Conservation (phyloP, 1,284 basidiomycete genomes). For the Tilletia horrida region DNA sequence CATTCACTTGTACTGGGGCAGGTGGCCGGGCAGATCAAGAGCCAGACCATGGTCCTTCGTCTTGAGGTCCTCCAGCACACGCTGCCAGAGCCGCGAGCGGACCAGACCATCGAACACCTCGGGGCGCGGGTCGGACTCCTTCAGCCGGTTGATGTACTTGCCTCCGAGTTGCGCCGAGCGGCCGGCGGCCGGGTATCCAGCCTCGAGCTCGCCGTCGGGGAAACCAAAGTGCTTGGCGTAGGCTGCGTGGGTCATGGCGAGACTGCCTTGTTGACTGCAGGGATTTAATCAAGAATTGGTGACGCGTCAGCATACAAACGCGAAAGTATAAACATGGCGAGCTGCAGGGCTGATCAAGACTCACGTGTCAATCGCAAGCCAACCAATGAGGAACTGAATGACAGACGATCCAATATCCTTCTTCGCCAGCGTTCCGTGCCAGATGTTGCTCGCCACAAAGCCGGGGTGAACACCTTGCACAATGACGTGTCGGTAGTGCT, state of each 20-base stretch:
- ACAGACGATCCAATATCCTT: conserved; percentile 1
- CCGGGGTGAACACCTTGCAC: conserved; percentile 40
- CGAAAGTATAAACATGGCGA: no score
- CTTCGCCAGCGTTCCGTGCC: conserved; percentile 27
- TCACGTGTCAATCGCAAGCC: conserved; percentile 24
- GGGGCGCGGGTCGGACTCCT: conserved; percentile 29
- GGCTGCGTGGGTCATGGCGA: conserved; percentile 35
- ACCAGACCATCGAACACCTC: conserved; percentile 38
- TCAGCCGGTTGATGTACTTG: conserved; percentile 37
- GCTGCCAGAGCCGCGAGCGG: conserved; percentile 39
- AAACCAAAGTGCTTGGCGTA: conserved; percentile 34
- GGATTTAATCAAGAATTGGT: no score
- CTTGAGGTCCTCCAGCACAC: conserved; percentile 45
- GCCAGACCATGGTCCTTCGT: conserved; percentile 28
- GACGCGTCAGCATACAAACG: background rate
- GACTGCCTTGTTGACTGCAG: conserved; percentile 28
- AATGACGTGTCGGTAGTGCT: conserved; percentile 41
- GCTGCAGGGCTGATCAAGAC: background rate
- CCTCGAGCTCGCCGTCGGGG: conserved; percentile 21
- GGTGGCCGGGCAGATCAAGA: conserved; percentile 28
- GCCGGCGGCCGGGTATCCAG: conserved; percentile 21
- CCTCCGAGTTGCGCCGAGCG: conserved; percentile 34
- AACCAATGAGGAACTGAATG: conserved; percentile 20
- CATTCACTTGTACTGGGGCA: conserved; percentile 1
- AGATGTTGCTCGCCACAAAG: conserved; percentile 38